Conservation (phyloP, 2,329 filamentous ascomycete species). For the Colletotrichum shisoi region DNA sequence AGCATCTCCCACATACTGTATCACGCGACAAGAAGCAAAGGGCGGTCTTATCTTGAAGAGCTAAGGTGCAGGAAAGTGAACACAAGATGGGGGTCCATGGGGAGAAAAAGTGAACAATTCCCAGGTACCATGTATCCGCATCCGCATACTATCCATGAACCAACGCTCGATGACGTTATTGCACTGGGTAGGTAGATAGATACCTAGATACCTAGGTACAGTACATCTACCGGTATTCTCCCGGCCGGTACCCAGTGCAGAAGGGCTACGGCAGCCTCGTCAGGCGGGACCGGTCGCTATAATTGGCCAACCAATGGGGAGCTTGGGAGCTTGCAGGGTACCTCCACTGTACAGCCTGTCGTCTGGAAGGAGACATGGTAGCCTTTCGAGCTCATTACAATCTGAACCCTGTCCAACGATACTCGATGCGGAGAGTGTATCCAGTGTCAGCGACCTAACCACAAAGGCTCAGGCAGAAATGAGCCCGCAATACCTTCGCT, state of each 20-base stretch:
- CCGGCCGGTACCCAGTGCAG: constrained; percentile 5
- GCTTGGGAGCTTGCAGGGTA: constrained; percentile 33
- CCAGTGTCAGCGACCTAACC: constrained; percentile 6
- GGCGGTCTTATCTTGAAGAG: not conserved
- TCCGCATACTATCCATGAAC: not conserved
- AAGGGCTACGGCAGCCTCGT: constrained; percentile 31
- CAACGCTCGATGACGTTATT: constrained; percentile 34
- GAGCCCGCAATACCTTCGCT: constrained; percentile 40
- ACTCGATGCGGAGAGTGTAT: constrained; percentile 39
- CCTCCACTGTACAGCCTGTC: constrained; percentile 33
- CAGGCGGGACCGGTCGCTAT: constrained; percentile 33
- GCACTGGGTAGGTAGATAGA: not conserved
- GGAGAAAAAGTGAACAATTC: constrained; percentile 3
- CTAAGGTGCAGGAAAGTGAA: not conserved
- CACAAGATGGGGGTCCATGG: no score
- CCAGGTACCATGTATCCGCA: not conserved
- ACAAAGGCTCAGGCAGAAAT: constrained; percentile 42
- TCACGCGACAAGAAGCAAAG: not conserved
- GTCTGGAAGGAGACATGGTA: constrained; percentile 39
- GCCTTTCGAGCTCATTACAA: constrained; percentile 33
- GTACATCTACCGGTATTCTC: not conserved
- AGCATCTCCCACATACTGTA: not conserved
- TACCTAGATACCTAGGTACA: no score
- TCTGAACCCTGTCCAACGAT: constrained; percentile 14
- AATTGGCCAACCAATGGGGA: constrained; percentile 34